Base-by-base conservation (phyloP, 2,329 filamentous ascomycete genomes). In the Alternaria sp. region DNA sequence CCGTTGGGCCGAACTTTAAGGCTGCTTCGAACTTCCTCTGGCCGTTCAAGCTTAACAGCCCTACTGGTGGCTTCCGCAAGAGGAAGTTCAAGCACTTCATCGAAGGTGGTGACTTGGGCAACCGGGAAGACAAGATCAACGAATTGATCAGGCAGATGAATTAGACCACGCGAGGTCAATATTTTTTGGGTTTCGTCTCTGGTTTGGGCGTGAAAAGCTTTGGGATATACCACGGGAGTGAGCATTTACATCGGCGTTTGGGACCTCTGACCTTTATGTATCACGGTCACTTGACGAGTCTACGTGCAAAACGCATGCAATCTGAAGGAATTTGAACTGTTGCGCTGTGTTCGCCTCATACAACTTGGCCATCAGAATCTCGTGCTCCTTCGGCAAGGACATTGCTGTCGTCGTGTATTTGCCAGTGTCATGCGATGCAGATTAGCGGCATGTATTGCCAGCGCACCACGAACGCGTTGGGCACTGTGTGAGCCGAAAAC, bases 21-120 rank as follows among this genome's bases (percentile, higher is more conserved):
- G 94, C 97, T 88, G 94, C 93, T 80, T 89, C 91, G 87, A 99
- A 98, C 92, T 98, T 98, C 90, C 87, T 98, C 76, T 99, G 96
- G 96, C 96, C 96, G 82, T 99, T 99, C 91, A 98, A 99, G 92
- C 92, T 99, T 76, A 94, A 90, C 89, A 97, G 97, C 90, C 96
- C 96, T 82, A 98, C 87, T 77, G 96, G 96, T 83, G 95, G 96
- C 73, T 99, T 98, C 93, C 91, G 92, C 78, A 85, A 92, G 79
- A 89, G 96, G 86, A 99, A 98, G 89, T 98, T 98, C 90, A 96
- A 94, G 88, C 94, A 98, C 88, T 98, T 93, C 87, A 92, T 98
- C 71, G 92, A 97, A 88, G 96, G 95, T 85, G 96, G 96, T 91
- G 96, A 99, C 85, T 87, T 96, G 78, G 96, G 96, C 83, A 98